These are phyloP conservation scores for Panicum miliaceum DNA, from an alignment of 176 grass and related monocot species.

Conservation along the genomic window DNA sequence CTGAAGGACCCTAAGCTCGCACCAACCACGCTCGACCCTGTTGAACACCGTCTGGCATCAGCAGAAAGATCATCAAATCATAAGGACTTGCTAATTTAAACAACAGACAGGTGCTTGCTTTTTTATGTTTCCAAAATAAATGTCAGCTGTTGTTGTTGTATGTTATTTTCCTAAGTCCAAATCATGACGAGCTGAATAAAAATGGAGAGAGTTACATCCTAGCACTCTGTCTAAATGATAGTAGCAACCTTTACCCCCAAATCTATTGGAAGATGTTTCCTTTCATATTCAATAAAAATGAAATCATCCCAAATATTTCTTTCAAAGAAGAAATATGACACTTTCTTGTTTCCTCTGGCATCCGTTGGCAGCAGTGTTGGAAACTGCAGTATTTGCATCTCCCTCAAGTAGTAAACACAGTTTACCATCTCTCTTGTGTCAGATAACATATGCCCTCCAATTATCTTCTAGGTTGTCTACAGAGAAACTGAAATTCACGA, in stretches of 20 bases:
- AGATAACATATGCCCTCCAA: too few relatives aligned
- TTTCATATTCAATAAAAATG: background rate
- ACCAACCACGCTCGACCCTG: conserved; percentile 49
- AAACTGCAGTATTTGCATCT: too few relatives aligned
- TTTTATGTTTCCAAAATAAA: background rate
- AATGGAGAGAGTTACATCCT: too few relatives aligned
- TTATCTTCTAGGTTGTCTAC: too few relatives aligned
- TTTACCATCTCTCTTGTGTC: too few relatives aligned
- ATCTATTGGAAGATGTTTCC: background rate
- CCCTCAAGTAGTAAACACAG: too few relatives aligned
- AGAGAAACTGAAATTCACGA: too few relatives aligned
- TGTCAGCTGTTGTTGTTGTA: background rate
- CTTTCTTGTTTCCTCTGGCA: background rate
- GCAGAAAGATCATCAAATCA: background rate
- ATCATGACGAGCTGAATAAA: background rate
- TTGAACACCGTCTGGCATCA: conserved; percentile 30
- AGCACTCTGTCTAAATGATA: background rate
- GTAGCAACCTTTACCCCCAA: background rate
- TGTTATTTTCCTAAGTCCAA: background rate
- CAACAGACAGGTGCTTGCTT: background rate
- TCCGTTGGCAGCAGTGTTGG: background rate
- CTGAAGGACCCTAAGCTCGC: conserved; percentile 44
- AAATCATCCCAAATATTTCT: background rate
- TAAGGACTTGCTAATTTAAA: background rate
- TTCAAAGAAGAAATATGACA: background rate